Evolutionary conservation across 75 land plant genomes (phyloP).

Genomic region (Sequoiadendron giganteum): DNA sequence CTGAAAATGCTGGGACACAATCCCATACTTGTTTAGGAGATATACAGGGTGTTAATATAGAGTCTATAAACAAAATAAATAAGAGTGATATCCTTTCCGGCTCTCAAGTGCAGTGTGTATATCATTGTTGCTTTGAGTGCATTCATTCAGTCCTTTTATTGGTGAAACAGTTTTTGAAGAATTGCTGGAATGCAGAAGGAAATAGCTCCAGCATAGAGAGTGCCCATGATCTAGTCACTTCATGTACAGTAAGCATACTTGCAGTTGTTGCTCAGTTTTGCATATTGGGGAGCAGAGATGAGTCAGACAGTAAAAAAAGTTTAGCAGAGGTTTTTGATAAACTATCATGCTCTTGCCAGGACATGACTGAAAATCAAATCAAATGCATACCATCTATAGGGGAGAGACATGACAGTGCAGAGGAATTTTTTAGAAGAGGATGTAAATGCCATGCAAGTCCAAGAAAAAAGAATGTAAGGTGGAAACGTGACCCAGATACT

Average conservation of each 20-base stretch:
- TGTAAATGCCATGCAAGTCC: conserved; percentile 26
- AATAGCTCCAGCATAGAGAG: conserved; percentile 30
- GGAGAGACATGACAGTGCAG: conserved; percentile 4
- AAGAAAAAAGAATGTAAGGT: conserved; percentile 7
- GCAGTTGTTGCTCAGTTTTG: conserved; percentile 28
- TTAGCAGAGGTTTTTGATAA: background rate
- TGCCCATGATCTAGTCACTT: conserved; percentile 45
- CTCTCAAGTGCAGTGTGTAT: conserved; percentile 23
- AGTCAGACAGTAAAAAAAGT: background rate
- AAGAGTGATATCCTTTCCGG: background rate
- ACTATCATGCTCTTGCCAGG: conserved; percentile 10
- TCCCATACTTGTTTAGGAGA: background rate
- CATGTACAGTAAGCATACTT: conserved; percentile 36
- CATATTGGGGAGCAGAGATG: background rate
- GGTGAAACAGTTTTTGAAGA: conserved; percentile 23
- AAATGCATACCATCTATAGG: background rate
- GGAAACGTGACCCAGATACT: background rate
- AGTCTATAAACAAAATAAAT: conserved; percentile 1
- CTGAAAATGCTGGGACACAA: background rate
- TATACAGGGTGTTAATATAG: background rate
- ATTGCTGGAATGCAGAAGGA: conserved; percentile 25
- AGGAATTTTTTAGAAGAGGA: conserved; percentile 9
- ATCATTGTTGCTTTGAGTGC: conserved; percentile 45
- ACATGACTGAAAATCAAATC: background rate
- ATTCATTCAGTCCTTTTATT: conserved; percentile 17